These are phyloP conservation scores for Talaromyces piceae DNA, from an alignment of 2,329 filamentous ascomycete species.

Conservation along the genomic window DNA sequence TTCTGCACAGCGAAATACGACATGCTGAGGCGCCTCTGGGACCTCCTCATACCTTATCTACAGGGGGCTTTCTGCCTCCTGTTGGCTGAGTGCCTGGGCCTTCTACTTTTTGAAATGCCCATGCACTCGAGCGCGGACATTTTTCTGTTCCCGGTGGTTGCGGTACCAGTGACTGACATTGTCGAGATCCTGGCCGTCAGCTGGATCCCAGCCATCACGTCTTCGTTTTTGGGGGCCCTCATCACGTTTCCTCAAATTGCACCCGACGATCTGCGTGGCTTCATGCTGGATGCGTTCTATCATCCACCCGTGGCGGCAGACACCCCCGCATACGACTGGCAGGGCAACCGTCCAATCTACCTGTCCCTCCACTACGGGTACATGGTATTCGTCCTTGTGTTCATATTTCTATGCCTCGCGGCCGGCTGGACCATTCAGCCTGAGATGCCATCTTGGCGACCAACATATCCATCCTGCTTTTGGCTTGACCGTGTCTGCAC, in stretches of 20 bases:
- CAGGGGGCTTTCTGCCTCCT: neutral
- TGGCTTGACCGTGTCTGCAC: neutral
- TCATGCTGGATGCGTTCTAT: conserved; percentile 1
- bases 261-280: neutral
- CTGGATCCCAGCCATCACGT: neutral
- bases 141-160: conserved; percentile 1
- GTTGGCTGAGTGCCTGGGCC: neutral
- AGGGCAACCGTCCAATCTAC: neutral
- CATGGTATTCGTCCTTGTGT: conserved; percentile 4
- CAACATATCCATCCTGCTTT: neutral
- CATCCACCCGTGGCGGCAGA: neutral
- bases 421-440: conserved; percentile 3
- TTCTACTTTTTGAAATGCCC: neutral
- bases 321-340: neutral
- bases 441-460: neutral
- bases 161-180: neutral
- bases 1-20: neutral
- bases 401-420: conserved; percentile 1
- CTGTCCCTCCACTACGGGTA: conserved; percentile 2
- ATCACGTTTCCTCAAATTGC: conserved; percentile 1
- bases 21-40: neutral
- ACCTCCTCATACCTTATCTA: conserved; percentile 1
- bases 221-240: neutral
- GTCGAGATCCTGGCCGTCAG: neutral
- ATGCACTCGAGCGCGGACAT: neutral